Percentiles rank a stretch among this genome's conserved stretches.
phyloP scores from a whole-genome alignment of 495 filamentous ascomycete genomes.

The Penicillium lagena region DNA sequence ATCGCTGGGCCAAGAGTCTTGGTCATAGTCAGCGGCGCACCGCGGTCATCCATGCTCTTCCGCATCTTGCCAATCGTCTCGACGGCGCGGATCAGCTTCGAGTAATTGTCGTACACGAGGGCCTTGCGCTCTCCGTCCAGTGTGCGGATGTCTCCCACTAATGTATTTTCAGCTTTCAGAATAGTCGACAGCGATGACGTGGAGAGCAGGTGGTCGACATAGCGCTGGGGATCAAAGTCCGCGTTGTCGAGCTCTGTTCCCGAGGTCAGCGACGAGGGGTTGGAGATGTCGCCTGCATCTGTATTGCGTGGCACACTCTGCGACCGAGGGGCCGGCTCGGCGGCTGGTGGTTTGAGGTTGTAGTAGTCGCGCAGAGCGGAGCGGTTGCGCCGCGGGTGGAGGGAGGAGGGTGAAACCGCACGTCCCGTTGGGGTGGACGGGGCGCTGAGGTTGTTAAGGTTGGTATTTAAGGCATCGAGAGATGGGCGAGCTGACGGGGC shows the following conservation, averaged over 20 bases:
- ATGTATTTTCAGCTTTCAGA: slow-evolving; percentile 52
- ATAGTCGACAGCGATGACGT: slow-evolving; percentile 57
- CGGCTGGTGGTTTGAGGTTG: slow-evolving; percentile 60
- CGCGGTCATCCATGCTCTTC: slow-evolving; percentile 43
- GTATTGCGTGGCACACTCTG: slow-evolving; percentile 35
- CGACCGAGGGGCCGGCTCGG: slow-evolving; percentile 19
- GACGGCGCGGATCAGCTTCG: slow-evolving; percentile 88
- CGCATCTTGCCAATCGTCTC: slow-evolving; percentile 79
- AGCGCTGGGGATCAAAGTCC: slow-evolving; percentile 40
- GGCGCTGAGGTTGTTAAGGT: slow-evolving; percentile 44
- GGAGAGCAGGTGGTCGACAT: slow-evolving; percentile 38
- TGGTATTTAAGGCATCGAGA: slow-evolving; percentile 52
- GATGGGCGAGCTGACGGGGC: slow-evolving; percentile 65
- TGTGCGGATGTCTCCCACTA: slow-evolving; percentile 68
- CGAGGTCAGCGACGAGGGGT: slow-evolving; percentile 19
- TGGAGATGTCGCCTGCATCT: slow-evolving; percentile 30
- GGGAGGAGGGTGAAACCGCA: slow-evolving; percentile 33
- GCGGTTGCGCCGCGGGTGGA: slow-evolving; percentile 56
- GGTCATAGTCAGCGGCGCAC: slow-evolving; percentile 41
- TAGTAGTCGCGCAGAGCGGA: slow-evolving; percentile 92
- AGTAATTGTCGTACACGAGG: slow-evolving; percentile 97
- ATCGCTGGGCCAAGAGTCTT: slow-evolving; percentile 71
- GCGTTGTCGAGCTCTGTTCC: slow-evolving; percentile 43
- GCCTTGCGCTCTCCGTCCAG: slow-evolving; percentile 95
- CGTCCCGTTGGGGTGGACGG: slow-evolving; percentile 38